Evolutionary conservation across 805 yeast genomes (phyloP).

Genomic region (Kuraishia capsulata): DNA sequence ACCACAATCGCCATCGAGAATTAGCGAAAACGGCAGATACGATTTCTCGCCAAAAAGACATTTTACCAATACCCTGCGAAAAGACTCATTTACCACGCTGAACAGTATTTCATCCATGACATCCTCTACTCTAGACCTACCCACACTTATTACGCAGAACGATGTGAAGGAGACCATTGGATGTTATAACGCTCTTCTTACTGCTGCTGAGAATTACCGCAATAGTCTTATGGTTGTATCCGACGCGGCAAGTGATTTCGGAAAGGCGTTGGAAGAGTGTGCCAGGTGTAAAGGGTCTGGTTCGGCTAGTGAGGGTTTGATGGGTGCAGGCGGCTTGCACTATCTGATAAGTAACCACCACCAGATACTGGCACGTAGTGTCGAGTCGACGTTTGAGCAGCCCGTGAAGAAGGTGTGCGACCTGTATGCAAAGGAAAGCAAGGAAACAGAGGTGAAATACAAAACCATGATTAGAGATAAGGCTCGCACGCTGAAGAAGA

Average conservation of each 20-base stretch:
- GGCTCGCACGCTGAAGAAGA: slow-evolving; percentile 41
- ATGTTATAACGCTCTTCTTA: slow-evolving; percentile 37
- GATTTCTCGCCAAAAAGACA: background rate
- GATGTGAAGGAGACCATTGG: slow-evolving; percentile 46
- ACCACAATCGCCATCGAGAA: slow-evolving; percentile 1
- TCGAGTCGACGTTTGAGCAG: slow-evolving; percentile 43
- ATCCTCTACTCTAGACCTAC: slow-evolving; percentile 49
- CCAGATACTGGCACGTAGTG: slow-evolving; percentile 51
- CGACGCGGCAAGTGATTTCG: slow-evolving; percentile 61
- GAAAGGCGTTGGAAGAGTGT: slow-evolving; percentile 56
- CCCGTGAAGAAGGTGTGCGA: slow-evolving; percentile 40
- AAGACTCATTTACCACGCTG: slow-evolving; percentile 23
- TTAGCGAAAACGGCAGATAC: background rate
- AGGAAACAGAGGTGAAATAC: slow-evolving; percentile 42
- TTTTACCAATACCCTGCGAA: background rate
- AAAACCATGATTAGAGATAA: slow-evolving; percentile 42
- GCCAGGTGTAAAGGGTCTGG: slow-evolving; percentile 58
- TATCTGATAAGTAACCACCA: slow-evolving; percentile 71
- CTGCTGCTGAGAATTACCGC: slow-evolving; percentile 36
- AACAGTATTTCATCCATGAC: slow-evolving; percentile 35
- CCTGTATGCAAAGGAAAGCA: slow-evolving; percentile 32
- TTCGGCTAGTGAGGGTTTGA: slow-evolving; percentile 49
- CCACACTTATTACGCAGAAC: slow-evolving; percentile 48
- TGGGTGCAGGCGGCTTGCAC: slow-evolving; percentile 71
- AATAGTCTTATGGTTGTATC: slow-evolving; percentile 38